A percentile compares a stretch with the other conserved stretches of the same genome.
Conservation (phyloP, 306 rosid genomes). For the Cicer cuneatum region DNA sequence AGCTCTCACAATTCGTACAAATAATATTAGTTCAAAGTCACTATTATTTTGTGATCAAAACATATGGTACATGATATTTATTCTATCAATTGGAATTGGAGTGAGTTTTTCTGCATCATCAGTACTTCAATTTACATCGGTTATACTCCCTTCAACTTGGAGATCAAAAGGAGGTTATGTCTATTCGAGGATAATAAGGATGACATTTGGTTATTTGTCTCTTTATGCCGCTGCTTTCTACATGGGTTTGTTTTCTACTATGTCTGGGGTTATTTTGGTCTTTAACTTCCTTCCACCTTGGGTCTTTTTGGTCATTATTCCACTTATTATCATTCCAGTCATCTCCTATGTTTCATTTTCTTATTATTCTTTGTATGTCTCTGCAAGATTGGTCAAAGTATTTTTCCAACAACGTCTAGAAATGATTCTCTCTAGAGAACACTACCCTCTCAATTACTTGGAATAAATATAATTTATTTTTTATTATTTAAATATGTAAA, state of each 20-base stretch:
- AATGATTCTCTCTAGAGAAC: too few species aligned
- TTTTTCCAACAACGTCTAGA: too few species aligned
- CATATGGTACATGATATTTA: not conserved
- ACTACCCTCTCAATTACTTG: too few species aligned
- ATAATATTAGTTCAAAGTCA: not conserved
- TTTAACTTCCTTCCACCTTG: not conserved
- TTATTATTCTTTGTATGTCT: too few species aligned
- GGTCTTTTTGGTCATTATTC: not conserved
- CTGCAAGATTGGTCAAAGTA: too few species aligned
- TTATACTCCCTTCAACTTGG: slow-evolving; percentile 28
- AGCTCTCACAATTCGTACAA: slow-evolving; percentile 17
- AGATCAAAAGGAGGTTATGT: not conserved
- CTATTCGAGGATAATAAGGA: not conserved
- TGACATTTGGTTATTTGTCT: not conserved
- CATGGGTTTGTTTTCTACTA: not conserved
- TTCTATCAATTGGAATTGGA: slow-evolving; percentile 11
- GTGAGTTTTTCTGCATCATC: slow-evolving; percentile 1
- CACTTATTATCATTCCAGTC: too few species aligned
- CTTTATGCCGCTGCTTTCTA: not conserved
- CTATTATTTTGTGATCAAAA: not conserved
- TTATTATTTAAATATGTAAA: too few species aligned
- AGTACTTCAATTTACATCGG: not conserved
- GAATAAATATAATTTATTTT: too few species aligned
- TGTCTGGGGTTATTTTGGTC: slow-evolving; percentile 3
- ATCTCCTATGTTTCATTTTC: too few species aligned